Conservation (phyloP, 164 flowering plant genomes). For the Chloranthus sessilifolius region DNA sequence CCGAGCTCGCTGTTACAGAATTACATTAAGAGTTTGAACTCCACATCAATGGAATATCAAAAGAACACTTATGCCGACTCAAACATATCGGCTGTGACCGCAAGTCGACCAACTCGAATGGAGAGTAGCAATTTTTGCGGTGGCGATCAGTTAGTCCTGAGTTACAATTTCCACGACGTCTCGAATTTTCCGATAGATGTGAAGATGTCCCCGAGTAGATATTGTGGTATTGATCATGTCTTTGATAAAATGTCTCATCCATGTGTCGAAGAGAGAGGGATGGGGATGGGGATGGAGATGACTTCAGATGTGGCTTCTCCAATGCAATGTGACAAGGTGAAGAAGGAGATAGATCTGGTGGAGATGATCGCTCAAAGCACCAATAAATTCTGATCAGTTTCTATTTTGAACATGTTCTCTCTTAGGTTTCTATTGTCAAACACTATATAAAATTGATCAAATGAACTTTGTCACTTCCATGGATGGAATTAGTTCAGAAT, state of each 20-base stretch:
- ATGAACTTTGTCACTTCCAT: too few species aligned
- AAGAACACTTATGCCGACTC: constrained; percentile 2
- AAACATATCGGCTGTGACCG: background rate
- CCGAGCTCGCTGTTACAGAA: constrained; percentile 53
- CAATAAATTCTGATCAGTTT: background rate
- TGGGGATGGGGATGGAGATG: constrained; percentile 19
- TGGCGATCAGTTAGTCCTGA: constrained; percentile 22
- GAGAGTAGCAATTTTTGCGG: background rate
- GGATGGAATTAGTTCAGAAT: too few species aligned
- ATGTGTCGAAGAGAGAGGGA: constrained; percentile 10
- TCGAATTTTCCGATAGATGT: constrained; percentile 35
- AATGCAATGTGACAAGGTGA: constrained; percentile 25
- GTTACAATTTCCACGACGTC: constrained; percentile 30
- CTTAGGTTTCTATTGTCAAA: too few species aligned
- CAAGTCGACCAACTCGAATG: background rate
- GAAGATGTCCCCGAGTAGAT: constrained; percentile 27
- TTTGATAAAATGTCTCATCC: constrained; percentile 26
- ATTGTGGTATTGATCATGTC: constrained; percentile 30
- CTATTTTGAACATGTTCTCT: too few species aligned
- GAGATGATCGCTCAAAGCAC: constrained; percentile 46
- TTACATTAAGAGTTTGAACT: constrained; percentile 61
- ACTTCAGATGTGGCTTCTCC: constrained; percentile 15
- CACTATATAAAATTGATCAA: too few species aligned
- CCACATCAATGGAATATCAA: constrained; percentile 3
- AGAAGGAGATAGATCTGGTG: constrained; percentile 52